Conservation (phyloP, 2,329 filamentous ascomycete genomes). For the Endoconidiophora polonica region DNA sequence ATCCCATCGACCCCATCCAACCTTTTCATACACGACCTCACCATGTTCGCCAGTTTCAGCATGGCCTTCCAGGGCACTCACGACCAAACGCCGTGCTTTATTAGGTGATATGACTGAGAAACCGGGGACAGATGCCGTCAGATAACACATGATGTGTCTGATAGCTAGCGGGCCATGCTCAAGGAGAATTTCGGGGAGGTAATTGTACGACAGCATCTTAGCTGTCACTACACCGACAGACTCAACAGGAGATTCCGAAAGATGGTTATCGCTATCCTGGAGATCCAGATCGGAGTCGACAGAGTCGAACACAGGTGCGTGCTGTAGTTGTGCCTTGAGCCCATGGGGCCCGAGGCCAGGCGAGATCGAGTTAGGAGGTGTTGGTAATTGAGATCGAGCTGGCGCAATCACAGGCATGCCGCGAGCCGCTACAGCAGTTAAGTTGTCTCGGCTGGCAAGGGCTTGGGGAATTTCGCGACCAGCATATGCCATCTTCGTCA, state of each 20-base stretch:
- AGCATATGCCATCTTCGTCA: conserved; percentile 33
- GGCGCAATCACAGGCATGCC: conserved; percentile 40
- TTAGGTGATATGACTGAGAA: conserved; percentile 78
- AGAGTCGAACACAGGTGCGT: conserved; percentile 37
- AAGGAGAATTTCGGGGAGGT: conserved; percentile 80
- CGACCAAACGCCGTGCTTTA: conserved; percentile 79
- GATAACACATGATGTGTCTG: conserved; percentile 84
- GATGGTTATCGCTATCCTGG: conserved; percentile 27
- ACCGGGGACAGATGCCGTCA: conserved; percentile 83
- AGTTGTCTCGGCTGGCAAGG: conserved; percentile 49
- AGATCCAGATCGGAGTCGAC: conserved; percentile 82
- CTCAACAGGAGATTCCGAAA: conserved; percentile 41
- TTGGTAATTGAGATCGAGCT: conserved; percentile 54
- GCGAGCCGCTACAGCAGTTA: conserved; percentile 54
- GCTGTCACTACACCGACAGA: conserved; percentile 71
- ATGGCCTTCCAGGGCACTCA: conserved; percentile 77
- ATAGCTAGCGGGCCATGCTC: conserved; percentile 84
- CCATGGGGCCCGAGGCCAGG: conserved; percentile 71
- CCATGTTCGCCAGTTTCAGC: conserved; percentile 37
- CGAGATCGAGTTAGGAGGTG: conserved; percentile 90
- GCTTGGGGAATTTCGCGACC: conserved; percentile 50
- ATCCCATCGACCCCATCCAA: conserved; percentile 94
- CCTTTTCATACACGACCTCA: conserved; percentile 79
- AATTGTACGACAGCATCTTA: conserved; percentile 68
- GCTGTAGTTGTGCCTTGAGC: conserved; percentile 50